Conservation (phyloP, 495 filamentous ascomycete genomes). For the Pseudevernia furfuracea region DNA sequence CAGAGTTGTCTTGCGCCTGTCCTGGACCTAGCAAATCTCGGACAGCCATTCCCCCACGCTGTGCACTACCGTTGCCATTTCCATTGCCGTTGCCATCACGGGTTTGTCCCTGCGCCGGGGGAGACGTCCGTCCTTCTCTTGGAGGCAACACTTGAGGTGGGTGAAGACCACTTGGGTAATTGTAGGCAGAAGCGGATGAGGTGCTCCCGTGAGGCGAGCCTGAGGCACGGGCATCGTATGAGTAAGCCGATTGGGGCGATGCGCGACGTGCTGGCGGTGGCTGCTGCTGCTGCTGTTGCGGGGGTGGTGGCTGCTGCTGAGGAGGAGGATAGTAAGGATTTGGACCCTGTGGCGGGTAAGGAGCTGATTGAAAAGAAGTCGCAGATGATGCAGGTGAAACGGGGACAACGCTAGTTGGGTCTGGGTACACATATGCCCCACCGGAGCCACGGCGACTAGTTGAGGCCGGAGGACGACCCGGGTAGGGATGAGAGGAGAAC, state of each 20-base stretch:
- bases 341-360: conserved; percentile 36
- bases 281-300: conserved; percentile 16
- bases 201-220: conserved; percentile 45
- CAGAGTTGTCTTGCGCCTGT: conserved; percentile 36
- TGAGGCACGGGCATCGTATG: conserved; percentile 43
- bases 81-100: conserved; percentile 28
- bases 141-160: conserved; percentile 30
- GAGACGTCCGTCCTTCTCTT: conserved; percentile 33
- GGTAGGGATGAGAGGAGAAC: conserved; percentile 27
- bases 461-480: conserved; percentile 34
- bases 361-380: conserved; percentile 39
- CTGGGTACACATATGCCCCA: conserved; percentile 46
- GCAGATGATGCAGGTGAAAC: conserved; percentile 44
- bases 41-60: conserved; percentile 44
- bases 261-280: conserved; percentile 42
- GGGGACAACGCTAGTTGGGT: conserved; percentile 47
- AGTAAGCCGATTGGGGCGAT: conserved; percentile 43
- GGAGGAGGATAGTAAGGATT: conserved; percentile 38
- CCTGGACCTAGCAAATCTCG: conserved; percentile 43
- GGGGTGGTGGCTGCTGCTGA: conserved; percentile 20
- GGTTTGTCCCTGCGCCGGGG: conserved; percentile 35
- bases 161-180: conserved; percentile 29
- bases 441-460: conserved; percentile 41
- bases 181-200: conserved; percentile 38
- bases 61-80: conserved; percentile 28